Base-by-base conservation (phyloP, 441 rosid species). In the Syzygium syzygioides region DNA sequence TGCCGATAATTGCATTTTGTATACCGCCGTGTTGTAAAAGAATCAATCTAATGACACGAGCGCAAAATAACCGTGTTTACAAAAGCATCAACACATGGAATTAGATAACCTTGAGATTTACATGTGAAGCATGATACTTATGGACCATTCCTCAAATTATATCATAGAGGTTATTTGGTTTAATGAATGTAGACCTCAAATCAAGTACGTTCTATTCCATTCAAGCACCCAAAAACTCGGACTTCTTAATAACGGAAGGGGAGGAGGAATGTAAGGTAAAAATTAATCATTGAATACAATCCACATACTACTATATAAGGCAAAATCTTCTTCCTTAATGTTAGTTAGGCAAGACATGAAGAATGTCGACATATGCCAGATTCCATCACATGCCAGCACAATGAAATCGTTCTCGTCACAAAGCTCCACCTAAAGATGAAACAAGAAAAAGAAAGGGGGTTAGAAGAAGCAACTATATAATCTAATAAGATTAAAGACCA, bases 311-410 rank as follows among this genome's bases (percentile, higher is more conserved):
- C n/a, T 23, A 11, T 12, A 23, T 6, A 76, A 1, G 17, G 52
- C 10, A 76, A 76, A 76, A 25, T 37, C 48, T 23, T 76, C 52
- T 1, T 3, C 1, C 26, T 25, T 23, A 23, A 76, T 45, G 14
- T 41, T 41, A 37, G 14, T 41, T 20, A 76, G 41, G 83, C 52
- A 37, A 41, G n/a, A 41, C n/a, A 57, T 23, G 18, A 76, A 41
- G 52, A 76, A 76, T 76, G 28, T 37, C 7, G n/a, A 76, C 18
- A 37, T 23, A 76, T 89, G 94, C 96, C 96, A 95, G 89, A 95
- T 94, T 91, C 99, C 99, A 88, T 98, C 99, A 88, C 99, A 97
- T 76, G 99, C 99, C 90, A 98, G 94, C 90, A 96, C 97, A 85
- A 95, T 86, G 92, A 98, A 98, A 86, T 98, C 99, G 84, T 97